phyloP scores from a whole-genome alignment of 2,329 filamentous ascomycete genomes.

The Bipolaris oryzae region DNA sequence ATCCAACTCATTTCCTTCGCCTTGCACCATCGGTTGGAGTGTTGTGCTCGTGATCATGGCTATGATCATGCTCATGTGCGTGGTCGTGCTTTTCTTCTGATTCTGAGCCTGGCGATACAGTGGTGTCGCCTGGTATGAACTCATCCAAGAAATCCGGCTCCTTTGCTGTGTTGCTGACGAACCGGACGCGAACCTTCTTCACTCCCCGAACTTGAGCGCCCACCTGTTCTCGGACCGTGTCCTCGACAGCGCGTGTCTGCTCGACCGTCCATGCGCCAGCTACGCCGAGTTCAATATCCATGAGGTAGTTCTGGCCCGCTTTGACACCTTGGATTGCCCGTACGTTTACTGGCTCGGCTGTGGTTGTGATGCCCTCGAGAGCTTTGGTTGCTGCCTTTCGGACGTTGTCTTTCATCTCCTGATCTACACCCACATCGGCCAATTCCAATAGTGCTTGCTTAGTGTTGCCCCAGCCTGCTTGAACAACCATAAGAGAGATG shows the following conservation, averaged over 20 bases:
- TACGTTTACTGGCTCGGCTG: conserved; percentile 68
- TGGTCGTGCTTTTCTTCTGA: conserved; percentile 25
- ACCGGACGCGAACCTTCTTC: conserved; percentile 81
- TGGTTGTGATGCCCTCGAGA: conserved; percentile 47
- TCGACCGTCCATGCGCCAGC: conserved; percentile 78
- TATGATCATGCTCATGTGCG: conserved; percentile 37
- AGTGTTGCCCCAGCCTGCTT: conserved; percentile 87
- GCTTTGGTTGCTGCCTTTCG: conserved; percentile 62
- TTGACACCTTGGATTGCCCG: conserved; percentile 87
- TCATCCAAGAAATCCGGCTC: conserved; percentile 72
- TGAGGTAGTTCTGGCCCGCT: conserved; percentile 92
- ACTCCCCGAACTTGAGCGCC: conserved; percentile 82
- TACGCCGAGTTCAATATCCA: conserved; percentile 86
- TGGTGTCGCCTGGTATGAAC: conserved; percentile 49
- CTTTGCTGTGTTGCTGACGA: conserved; percentile 71
- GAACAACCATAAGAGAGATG: conserved; percentile 92
- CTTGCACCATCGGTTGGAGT: conserved; percentile 24
- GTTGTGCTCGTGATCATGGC: conserved; percentile 35
- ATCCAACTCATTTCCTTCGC: conserved; percentile 32
- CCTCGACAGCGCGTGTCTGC: conserved; percentile 72
- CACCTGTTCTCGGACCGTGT: conserved; percentile 72
- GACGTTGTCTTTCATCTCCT: conserved; percentile 77
- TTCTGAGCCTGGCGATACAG: conserved; percentile 39
- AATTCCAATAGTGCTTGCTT: conserved; percentile 81
- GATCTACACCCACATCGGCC: conserved; percentile 86